Evolutionary conservation across 495 filamentous ascomycete species (phyloP), one percentile per base, ranked within the genome.

Genomic region (Tuber microsphaerosporum): DNA sequence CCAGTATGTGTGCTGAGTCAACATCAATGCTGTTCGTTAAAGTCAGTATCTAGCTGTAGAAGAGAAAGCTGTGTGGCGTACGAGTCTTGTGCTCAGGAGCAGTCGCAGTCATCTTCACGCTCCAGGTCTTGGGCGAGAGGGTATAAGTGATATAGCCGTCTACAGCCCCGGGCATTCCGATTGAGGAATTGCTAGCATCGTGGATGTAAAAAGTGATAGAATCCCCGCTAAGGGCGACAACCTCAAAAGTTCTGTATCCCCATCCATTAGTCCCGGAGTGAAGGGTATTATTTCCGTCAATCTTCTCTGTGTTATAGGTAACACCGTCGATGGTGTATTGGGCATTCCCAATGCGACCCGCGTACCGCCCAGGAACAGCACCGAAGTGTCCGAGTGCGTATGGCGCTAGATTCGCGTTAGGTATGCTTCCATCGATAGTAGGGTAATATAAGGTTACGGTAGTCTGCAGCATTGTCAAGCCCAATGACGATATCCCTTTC

Each of bases 1-100:
- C 90, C 92, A 94, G 86, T 94, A 96, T 75, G 92, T 90, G 85
- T 93, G 91, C 79, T 93, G 92, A 73, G 86, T 86, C 44, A 94
- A 89, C 87, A 93, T 91, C 83, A 93, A 83, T 73, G 83, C 84
- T 79, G 22, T 20, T 20, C n/a, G 51, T 12, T 12, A 61, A 31
- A 61, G 51, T 61, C 26, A 61, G 51, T 26, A 26, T 1, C 12
- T 31, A 9, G 5, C n/a, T 4, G n/a, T 31, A 31, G 0, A 31
- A 2, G 1, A 3, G 12, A 16, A 31, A 31, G n/a, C 26, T 61
- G 69, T 56, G 31, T 48, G 61, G 77, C 85, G 16, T 81, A 87
- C 86, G 87, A 26, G 88, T 88, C 81, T 82, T 86, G 34, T 81
- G 80, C 16, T 87, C 85, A 12, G 85, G 86, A 26, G 87, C 86